phyloP scores from a whole-genome alignment of 441 rosid genomes.

The Arabidopsis lyrata region DNA sequence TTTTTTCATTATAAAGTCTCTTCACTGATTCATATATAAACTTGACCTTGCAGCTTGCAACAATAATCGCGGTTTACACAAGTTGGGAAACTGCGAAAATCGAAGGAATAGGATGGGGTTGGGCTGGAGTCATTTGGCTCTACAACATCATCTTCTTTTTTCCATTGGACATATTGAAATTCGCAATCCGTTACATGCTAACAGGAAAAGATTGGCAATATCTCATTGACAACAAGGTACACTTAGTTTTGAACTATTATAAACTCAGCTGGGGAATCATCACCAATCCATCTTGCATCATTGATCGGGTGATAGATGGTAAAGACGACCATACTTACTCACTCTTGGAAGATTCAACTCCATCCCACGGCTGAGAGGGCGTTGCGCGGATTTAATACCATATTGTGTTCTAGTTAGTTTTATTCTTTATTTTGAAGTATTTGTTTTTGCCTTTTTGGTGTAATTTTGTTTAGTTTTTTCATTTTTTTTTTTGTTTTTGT shows the following conservation, averaged over 20 bases:
- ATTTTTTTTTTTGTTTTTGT: no score
- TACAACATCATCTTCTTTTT: slow-evolving; percentile 73
- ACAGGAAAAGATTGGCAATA: slow-evolving; percentile 84
- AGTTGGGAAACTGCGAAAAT: slow-evolving; percentile 81
- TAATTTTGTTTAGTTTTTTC: background rate
- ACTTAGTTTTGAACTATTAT: no score
- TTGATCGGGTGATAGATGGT: background rate
- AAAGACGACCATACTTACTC: background rate
- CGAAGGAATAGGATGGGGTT: slow-evolving; percentile 82
- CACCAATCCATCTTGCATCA: background rate
- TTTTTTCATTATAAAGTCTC: background rate
- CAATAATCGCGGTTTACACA: slow-evolving; percentile 72
- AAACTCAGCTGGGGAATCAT: background rate
- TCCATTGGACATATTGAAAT: slow-evolving; percentile 56
- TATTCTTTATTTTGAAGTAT: background rate
- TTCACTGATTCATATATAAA: slow-evolving; percentile 7
- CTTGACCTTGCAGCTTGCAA: slow-evolving; percentile 59
- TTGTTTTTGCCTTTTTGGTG: no score
- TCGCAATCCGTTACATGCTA: slow-evolving; percentile 73
- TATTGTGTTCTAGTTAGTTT: background rate
- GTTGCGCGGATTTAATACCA: no score
- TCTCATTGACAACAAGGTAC: slow-evolving; percentile 76
- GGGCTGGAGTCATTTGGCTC: slow-evolving; percentile 91
- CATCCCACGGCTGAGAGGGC: background rate
- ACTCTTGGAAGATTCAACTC: background rate